Conservation (phyloP, 768 basidiomycete species). For the Fomitopsis serialis region DNA sequence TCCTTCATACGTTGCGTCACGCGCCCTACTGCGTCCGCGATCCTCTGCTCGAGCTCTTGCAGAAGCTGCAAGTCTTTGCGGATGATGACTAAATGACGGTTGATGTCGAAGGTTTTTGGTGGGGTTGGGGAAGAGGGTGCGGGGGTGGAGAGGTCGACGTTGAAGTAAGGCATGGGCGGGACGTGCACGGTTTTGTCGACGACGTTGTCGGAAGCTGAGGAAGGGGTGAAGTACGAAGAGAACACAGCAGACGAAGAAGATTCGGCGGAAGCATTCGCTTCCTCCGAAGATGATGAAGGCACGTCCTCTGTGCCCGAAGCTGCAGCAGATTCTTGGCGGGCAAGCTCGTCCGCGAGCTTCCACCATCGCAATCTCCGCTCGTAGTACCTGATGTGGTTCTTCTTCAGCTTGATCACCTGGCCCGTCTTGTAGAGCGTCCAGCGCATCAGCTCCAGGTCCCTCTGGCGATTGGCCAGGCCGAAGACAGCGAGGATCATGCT, state of each 20-base stretch:
- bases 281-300: background rate
- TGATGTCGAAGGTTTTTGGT: constrained; percentile 42
- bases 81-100: constrained; percentile 53
- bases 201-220: constrained; percentile 6
- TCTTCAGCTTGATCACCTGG: constrained; percentile 43
- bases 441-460: constrained; percentile 51
- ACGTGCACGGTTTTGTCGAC: constrained; percentile 1
- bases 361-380: constrained; percentile 14
- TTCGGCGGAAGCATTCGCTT: background rate
- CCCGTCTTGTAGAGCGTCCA: constrained; percentile 50
- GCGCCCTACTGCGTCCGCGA: constrained; percentile 42
- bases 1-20: constrained; percentile 64
- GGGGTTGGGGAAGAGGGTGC: constrained; percentile 13
- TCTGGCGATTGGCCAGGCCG: constrained; percentile 52
- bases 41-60: constrained; percentile 34
- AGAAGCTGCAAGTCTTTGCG: constrained; percentile 49
- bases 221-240: constrained; percentile 12
- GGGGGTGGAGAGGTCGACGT: constrained; percentile 27
- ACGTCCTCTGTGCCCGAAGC: background rate
- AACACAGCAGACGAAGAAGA: background rate
- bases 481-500: constrained; percentile 52
- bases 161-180: constrained; percentile 18
- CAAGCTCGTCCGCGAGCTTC: background rate
- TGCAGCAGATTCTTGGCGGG: background rate
- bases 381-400: constrained; percentile 34